These are phyloP conservation scores for Vitis hybrid DNA, from an alignment of 177 flowering plant species.

Conservation along the genomic window DNA sequence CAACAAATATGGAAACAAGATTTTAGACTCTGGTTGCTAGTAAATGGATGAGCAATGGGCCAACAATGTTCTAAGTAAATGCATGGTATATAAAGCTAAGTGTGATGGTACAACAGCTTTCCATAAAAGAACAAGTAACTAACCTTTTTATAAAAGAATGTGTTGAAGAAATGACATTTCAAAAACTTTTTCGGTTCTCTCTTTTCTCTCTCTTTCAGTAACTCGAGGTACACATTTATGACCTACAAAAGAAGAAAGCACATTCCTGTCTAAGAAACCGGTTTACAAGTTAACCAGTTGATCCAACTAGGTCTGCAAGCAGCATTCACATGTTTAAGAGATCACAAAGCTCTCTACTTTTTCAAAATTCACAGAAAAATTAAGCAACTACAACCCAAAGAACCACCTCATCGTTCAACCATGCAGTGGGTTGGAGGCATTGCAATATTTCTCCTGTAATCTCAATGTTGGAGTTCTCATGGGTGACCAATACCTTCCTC, in stretches of 20 bases:
- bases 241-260: conserved; percentile 53
- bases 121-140: conserved; percentile 11
- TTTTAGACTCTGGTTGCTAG: too few relatives aligned
- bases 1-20: not conserved
- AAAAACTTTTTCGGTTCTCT: conserved; percentile 77
- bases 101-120: not conserved
- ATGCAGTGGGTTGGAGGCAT: conserved; percentile 73
- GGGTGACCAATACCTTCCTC: conserved; percentile 59
- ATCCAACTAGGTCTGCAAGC: not conserved
- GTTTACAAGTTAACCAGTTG: not conserved
- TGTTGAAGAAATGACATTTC: conserved; percentile 93
- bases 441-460: conserved; percentile 71
- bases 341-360: not conserved
- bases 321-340: too few relatives aligned
- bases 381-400: not conserved
- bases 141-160: conserved; percentile 96
- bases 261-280: conserved; percentile 5
- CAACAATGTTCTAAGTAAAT: not conserved
- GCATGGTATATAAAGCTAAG: not conserved
- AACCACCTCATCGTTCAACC: conserved; percentile 97
- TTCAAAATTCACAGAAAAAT: not conserved
- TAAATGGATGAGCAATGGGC: too few relatives aligned
- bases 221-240: conserved; percentile 85
- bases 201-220: conserved; percentile 91
- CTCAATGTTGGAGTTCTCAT: conserved; percentile 72